Conservation (phyloP, 2,329 filamentous ascomycete species). For the Periglandula ipomoeae region DNA sequence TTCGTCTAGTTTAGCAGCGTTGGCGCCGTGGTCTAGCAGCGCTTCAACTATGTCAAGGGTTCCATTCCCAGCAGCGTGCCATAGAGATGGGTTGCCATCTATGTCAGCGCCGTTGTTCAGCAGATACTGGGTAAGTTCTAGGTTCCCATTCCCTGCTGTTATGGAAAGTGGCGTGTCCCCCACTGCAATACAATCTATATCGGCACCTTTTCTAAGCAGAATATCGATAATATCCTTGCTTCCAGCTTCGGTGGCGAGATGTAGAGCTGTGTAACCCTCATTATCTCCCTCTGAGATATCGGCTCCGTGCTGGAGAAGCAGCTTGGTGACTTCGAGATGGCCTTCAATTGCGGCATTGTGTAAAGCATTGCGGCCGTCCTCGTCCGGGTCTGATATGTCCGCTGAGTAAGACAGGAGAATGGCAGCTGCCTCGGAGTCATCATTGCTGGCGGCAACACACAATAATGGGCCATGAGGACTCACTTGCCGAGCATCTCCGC, state of each 20-base stretch:
- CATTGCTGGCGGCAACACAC: background rate
- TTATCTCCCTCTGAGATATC: background rate
- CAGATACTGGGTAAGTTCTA: background rate
- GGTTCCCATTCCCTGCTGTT: background rate
- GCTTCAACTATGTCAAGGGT: background rate
- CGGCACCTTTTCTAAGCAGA: background rate
- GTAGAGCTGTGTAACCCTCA: background rate
- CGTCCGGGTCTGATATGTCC: background rate
- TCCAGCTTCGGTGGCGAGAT: background rate
- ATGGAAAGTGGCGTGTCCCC: background rate
- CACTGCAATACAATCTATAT: background rate
- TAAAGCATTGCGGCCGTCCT: background rate
- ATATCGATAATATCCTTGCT: background rate
- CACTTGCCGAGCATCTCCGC: background rate
- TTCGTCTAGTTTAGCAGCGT: background rate
- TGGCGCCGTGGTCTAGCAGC: background rate
- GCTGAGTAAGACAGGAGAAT: background rate
- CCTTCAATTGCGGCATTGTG: background rate
- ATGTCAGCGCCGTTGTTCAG: background rate
- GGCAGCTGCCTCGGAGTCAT: background rate
- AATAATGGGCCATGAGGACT: background rate
- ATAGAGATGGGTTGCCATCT: background rate
- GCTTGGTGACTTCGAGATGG: background rate
- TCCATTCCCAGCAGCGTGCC: background rate
- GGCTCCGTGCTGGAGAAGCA: background rate